A percentile compares a stretch with the other conserved stretches of the same genome.
phyloP scores from a whole-genome alignment of 495 filamentous ascomycete species.

The Hypoxylon crocopeplum region DNA sequence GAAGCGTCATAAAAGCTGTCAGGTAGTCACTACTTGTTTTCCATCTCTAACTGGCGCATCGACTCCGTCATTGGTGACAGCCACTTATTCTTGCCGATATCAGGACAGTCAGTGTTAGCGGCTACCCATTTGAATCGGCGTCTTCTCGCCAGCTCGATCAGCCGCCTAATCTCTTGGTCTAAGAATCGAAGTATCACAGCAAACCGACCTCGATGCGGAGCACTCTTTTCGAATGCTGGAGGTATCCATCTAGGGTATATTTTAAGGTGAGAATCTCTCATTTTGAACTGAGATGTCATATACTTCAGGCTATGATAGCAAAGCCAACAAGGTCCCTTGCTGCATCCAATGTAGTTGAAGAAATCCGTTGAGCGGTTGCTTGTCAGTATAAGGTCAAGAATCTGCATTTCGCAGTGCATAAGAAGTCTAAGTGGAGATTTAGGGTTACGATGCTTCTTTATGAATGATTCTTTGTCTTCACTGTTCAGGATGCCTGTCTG shows the following conservation, averaged over 20 bases:
- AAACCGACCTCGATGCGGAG: background rate
- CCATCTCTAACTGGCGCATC: too few relatives aligned
- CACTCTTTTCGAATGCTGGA: background rate
- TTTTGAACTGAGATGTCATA: conserved; percentile 1
- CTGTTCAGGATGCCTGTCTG: too few relatives aligned
- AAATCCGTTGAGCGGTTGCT: background rate
- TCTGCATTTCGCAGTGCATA: conserved; percentile 22
- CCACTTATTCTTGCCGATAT: too few relatives aligned
- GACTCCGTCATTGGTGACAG: too few relatives aligned
- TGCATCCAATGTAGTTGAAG: conserved; percentile 27
- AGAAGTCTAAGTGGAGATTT: too few relatives aligned
- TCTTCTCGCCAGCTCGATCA: background rate
- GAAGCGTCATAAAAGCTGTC: too few relatives aligned
- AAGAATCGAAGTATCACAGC: background rate
- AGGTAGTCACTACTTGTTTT: too few relatives aligned
- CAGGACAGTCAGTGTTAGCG: too few relatives aligned
- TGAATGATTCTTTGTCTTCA: too few relatives aligned
- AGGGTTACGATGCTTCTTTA: too few relatives aligned
- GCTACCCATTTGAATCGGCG: too few relatives aligned
- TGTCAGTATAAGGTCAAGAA: background rate
- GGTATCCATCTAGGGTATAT: conserved; percentile 12
- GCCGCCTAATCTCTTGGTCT: background rate
- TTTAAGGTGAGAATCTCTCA: conserved; percentile 12
- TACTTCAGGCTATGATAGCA: conserved; percentile 2
- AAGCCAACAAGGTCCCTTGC: conserved; percentile 21